Evolutionary conservation across 108 stramenopile species (phyloP).

Genomic region (Hondaea fermentalgiana): DNA sequence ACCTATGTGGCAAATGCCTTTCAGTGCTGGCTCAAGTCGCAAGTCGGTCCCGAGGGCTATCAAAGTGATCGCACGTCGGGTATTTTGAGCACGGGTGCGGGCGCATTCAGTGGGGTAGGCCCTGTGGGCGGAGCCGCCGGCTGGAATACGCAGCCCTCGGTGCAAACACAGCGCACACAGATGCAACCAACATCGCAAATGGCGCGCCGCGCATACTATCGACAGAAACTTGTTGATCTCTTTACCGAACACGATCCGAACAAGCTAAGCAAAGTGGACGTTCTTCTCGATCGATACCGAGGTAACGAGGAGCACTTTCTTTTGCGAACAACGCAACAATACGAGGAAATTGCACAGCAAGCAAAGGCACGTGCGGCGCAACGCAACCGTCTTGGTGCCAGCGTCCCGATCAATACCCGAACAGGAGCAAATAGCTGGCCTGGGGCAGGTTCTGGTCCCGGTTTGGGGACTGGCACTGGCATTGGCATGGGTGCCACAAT

Average conservation of each 20-base stretch:
- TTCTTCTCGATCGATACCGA: not conserved
- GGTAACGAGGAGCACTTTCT: constrained; percentile 11
- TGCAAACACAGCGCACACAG: not conserved
- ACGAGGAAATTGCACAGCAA: not conserved
- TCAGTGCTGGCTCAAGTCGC: not conserved
- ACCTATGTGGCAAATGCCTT: not conserved
- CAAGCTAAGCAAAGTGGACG: not conserved
- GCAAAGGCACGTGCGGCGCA: not conserved
- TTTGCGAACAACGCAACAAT: not conserved
- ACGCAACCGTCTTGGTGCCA: not conserved
- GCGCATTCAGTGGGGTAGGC: not conserved
- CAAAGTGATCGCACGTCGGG: not conserved
- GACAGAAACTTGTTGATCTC: not conserved
- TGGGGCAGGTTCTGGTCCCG: not conserved
- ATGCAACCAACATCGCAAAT: not conserved
- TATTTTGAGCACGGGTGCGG: not conserved
- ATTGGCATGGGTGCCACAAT: not conserved
- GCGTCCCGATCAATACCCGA: not conserved
- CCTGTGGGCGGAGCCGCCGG: not conserved
- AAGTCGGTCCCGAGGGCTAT: not conserved
- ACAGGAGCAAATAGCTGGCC: not conserved
- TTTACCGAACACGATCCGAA: not conserved
- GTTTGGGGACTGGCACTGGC: not conserved
- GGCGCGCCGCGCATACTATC: not conserved
- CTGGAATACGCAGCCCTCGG: not conserved